phyloP scores from a whole-genome alignment of 1,284 basidiomycete genomes.

The Ceratobasidium sp. region DNA sequence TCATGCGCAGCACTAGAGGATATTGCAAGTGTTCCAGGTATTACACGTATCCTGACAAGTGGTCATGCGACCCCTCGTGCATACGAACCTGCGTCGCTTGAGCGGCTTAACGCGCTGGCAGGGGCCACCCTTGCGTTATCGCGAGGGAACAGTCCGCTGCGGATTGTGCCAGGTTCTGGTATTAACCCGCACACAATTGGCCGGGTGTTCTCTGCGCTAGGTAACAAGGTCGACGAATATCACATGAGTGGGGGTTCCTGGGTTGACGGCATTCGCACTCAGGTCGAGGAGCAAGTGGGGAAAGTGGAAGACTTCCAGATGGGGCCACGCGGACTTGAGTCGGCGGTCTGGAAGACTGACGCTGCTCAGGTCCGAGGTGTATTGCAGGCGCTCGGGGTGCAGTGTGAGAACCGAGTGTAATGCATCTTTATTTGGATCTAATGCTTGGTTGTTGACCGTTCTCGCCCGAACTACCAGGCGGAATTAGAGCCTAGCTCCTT shows the following conservation, averaged over 20 bases:
- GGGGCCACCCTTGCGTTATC: background rate
- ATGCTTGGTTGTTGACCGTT: background rate
- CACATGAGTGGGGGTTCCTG: constrained; percentile 69
- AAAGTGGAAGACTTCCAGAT: constrained; percentile 71
- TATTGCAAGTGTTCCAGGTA: constrained; percentile 62
- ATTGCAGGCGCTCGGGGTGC: constrained; percentile 17
- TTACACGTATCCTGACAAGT: constrained; percentile 72
- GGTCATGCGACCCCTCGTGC: constrained; percentile 14
- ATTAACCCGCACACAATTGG: constrained; percentile 63
- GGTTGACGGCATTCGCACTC: constrained; percentile 49
- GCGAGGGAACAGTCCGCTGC: background rate
- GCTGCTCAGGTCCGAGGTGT: constrained; percentile 61
- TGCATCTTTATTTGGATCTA: constrained; percentile 3
- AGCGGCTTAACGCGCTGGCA: constrained; percentile 9
- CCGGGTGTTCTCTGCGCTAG: constrained; percentile 57
- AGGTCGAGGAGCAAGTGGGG: constrained; percentile 61
- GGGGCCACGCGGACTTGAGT: constrained; percentile 64
- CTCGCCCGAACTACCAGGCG: constrained; percentile 18
- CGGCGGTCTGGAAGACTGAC: constrained; percentile 70
- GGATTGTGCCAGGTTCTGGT: constrained; percentile 74
- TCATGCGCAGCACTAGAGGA: constrained; percentile 58
- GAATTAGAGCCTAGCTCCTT: constrained; percentile 31
- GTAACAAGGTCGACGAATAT: constrained; percentile 60
- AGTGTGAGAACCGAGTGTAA: constrained; percentile 49
- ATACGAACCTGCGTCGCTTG: constrained; percentile 33